Evolutionary conservation across 1,139 yeast genomes (phyloP).

Genomic region (Sugiyamaella novakii): DNA sequence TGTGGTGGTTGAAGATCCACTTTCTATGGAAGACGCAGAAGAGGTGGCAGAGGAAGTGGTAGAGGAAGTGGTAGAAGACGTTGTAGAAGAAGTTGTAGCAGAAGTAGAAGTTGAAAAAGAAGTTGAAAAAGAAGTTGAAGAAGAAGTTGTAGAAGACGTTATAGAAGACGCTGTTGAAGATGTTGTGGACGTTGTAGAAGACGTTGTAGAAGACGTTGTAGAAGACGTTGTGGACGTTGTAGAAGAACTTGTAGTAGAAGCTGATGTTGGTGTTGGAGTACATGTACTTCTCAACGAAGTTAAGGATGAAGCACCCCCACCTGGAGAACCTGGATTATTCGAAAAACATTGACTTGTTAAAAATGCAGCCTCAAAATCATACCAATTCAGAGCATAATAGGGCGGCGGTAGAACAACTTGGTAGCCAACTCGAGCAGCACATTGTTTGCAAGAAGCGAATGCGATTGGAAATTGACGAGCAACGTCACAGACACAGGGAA

Average conservation of each 20-base stretch:
- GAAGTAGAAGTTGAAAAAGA: no score
- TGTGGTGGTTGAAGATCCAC: no score
- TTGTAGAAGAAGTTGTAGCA: no score
- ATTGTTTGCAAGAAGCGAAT: constrained; percentile 7
- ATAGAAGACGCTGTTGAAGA: background rate
- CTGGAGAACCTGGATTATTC: no score
- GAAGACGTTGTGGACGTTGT: background rate
- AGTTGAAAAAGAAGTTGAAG: no score
- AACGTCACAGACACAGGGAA: constrained; percentile 2
- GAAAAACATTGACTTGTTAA: constrained; percentile 1
- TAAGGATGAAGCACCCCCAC: background rate
- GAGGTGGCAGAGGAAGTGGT: no score
- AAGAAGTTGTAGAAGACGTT: no score
- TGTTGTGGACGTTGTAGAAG: background rate
- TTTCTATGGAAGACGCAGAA: background rate
- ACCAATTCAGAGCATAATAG: constrained; percentile 1
- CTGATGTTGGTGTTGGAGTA: background rate
- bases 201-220: background rate
- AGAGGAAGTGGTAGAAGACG: no score
- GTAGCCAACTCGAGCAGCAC: constrained; percentile 5
- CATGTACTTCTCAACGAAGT: background rate
- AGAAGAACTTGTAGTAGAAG: background rate
- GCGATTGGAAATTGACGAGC: constrained; percentile 1
- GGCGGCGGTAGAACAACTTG: background rate
- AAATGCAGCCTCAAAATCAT: constrained; percentile 8